These are phyloP conservation scores for Exsudoporus floridanus DNA, from an alignment of 1,284 basidiomycete genomes.

Conservation along the genomic window DNA sequence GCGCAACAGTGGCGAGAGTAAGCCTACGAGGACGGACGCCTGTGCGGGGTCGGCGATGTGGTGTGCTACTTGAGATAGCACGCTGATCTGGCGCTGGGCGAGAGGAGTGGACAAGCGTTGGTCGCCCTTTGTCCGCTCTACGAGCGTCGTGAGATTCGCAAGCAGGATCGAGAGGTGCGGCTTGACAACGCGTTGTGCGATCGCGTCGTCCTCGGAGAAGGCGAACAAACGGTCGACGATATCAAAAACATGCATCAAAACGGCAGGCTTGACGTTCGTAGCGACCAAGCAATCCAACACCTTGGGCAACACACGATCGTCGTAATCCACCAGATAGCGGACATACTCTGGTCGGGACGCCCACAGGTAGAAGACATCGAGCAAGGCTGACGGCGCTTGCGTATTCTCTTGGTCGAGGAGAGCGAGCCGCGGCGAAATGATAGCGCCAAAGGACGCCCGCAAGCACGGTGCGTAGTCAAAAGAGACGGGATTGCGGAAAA, in stretches of 20 bases:
- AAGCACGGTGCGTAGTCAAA: slow-evolving; percentile 83
- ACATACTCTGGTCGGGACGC: slow-evolving; percentile 60
- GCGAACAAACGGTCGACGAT: slow-evolving; percentile 77
- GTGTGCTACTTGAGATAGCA: slow-evolving; percentile 80
- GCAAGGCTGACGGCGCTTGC: slow-evolving; percentile 86
- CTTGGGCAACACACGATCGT: slow-evolving; percentile 70
- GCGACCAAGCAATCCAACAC: slow-evolving; percentile 82
- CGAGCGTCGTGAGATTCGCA: slow-evolving; percentile 68
- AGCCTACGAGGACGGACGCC: slow-evolving; percentile 69
- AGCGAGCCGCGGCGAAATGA: slow-evolving; percentile 83
- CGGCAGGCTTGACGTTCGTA: slow-evolving; percentile 83
- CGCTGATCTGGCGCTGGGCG: slow-evolving; percentile 78
- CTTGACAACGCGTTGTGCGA: slow-evolving; percentile 62
- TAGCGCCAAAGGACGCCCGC: slow-evolving; percentile 60
- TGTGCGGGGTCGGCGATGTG: slow-evolving; percentile 73
- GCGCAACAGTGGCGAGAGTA: slow-evolving; percentile 83
- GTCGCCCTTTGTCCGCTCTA: slow-evolving; percentile 61
- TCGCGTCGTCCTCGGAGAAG: slow-evolving; percentile 49
- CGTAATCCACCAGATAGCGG: slow-evolving; percentile 67
- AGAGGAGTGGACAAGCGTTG: slow-evolving; percentile 67
- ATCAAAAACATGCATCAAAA: slow-evolving; percentile 83
- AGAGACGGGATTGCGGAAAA: slow-evolving; percentile 70
- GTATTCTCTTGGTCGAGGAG: slow-evolving; percentile 84
- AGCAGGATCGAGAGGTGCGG: slow-evolving; percentile 81
- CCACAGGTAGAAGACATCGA: slow-evolving; percentile 88